These are phyloP conservation scores for Rosa chinensis DNA, from an alignment of 306 rosid genomes.

Conservation along the genomic window DNA sequence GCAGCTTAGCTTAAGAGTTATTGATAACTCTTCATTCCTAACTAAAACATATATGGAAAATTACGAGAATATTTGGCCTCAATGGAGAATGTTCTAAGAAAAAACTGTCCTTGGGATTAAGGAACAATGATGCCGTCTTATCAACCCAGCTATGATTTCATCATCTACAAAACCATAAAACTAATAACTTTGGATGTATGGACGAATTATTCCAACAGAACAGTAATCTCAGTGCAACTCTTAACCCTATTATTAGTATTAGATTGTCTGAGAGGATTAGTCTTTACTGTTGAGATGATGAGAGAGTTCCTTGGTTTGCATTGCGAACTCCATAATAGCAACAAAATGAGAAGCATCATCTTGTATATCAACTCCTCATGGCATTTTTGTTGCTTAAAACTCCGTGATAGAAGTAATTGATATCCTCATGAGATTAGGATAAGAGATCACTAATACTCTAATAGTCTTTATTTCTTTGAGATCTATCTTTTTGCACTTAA, in stretches of 20 bases:
- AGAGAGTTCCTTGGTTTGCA: background rate
- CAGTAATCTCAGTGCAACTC: background rate
- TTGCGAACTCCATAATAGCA: background rate
- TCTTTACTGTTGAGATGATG: background rate
- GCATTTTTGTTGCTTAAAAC: background rate
- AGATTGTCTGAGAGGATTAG: background rate
- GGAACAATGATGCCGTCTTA: background rate
- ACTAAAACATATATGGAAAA: background rate
- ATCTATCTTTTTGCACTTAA: conserved; percentile 3
- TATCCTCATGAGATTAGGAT: background rate
- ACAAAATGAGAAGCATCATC: background rate
- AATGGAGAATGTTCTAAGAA: background rate
- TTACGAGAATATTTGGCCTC: background rate
- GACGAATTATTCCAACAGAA: background rate
- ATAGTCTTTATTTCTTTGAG: background rate
- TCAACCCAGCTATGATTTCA: background rate
- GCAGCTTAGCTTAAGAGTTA: background rate
- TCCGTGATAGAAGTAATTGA: background rate
- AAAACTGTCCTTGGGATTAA: background rate
- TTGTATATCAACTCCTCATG: background rate
- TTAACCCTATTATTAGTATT: background rate
- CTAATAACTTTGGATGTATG: background rate
- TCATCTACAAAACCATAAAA: background rate
- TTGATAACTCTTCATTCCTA: background rate
- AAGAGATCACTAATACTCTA: background rate